These are phyloP conservation scores for Garcia nutans DNA, from an alignment of 345 rosid species.

Conservation along the genomic window DNA sequence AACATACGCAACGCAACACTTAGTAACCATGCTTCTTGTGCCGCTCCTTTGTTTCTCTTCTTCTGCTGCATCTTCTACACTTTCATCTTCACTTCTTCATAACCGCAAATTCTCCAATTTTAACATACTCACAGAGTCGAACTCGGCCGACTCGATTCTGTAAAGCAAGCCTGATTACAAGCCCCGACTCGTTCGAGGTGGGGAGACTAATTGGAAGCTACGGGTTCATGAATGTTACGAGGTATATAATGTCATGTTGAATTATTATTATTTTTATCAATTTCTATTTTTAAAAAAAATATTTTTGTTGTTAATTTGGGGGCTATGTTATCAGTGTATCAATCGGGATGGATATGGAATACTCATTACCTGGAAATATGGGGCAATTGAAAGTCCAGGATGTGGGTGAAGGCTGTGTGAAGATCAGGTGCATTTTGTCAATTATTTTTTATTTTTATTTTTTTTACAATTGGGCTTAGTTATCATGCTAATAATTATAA, in stretches of 20 bases:
- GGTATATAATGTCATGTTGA: conserved; percentile 52
- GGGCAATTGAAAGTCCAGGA: conserved; percentile 67
- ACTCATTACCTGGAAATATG: conserved; percentile 32
- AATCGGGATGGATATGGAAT: conserved; percentile 44
- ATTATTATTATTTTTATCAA: background rate
- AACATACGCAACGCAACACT: too few species aligned
- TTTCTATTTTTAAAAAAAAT: background rate
- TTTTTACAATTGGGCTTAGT: too few species aligned
- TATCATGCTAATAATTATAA: background rate
- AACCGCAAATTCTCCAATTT: conserved; percentile 9
- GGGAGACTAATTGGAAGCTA: conserved; percentile 88
- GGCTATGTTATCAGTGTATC: conserved; percentile 64
- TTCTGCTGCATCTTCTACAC: conserved; percentile 3
- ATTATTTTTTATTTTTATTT: too few species aligned
- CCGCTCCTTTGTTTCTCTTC: conserved; percentile 21
- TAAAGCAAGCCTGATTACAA: conserved; percentile 59
- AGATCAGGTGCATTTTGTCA: conserved; percentile 67
- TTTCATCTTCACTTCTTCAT: conserved; percentile 11
- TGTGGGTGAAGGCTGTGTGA: conserved; percentile 85
- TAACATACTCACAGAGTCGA: conserved; percentile 22
- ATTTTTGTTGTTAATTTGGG: conserved; percentile 7
- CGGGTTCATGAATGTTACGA: conserved; percentile 88
- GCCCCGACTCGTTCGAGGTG: conserved; percentile 79
- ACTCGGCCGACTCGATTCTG: conserved; percentile 39
- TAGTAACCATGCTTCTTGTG: conserved; percentile 23